Evolutionary conservation across 805 yeast genomes (phyloP), one percentile per base, ranked within the genome.

Genomic region (Saturnispora besseyi): DNA sequence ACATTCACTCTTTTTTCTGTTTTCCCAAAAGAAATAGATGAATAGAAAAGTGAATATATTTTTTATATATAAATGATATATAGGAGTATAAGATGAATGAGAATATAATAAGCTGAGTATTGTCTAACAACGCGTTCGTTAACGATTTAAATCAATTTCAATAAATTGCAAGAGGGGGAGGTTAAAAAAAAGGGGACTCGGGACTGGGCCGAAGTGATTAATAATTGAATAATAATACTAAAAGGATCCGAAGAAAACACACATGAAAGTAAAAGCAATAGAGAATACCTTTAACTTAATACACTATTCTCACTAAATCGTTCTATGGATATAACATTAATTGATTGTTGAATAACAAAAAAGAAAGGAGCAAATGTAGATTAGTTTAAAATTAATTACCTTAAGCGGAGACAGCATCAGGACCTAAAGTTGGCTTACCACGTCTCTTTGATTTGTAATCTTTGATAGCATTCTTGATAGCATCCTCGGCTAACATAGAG

Each of bases 401-500:
- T 36, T 36, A 10, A 26, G 29, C 29, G 29, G 26, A 36, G 18
- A 21, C 18, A 9, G 81, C 78, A 37, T 74, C 78, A 9, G 81
- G 81, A 32, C 87, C 87, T 56, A 81, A 71, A 48, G 87, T 82
- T 44, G 85, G 75, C 62, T 69, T 68, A 58, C 65, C 62, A 53
- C 55, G 51, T 69, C 95, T 81, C 82, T 93, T 93, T 46, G 88
- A 69, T 69, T 79, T 82, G 76, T 91, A 93, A 69, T 93, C 98
- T 72, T 87, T 89, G 59, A 93, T 89, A 12, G 99, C 99, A 48
- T 90, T 82, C 76, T 93, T 91, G 68, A 93, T 93, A 46, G 99
- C 99, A 63, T 93, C 99, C 69, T 93, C 99, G 15, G 99, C 99
- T 62, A 93, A 76, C 99, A 93, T 93, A 15, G 96, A 88, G 68